Evolutionary conservation across 192 early-diverging fungal species (phyloP), one percentile per base, ranked within the genome.

Genomic region (Gigaspora rosea): DNA sequence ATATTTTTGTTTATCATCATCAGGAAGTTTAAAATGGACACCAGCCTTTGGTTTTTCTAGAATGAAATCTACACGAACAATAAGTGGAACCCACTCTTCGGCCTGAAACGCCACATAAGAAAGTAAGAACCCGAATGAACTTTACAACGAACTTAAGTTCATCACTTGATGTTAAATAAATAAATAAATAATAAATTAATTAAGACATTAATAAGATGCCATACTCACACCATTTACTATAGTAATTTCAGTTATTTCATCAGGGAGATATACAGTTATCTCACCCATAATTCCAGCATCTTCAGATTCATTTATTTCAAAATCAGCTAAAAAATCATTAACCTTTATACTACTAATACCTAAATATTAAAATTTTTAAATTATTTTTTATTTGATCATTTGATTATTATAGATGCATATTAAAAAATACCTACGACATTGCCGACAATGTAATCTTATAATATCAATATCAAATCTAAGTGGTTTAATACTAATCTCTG

Each of bases 371-470:
- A 48, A 15, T 22, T 16, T 47, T 64, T 15, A 13, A 67, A 22
- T 11, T 67, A n/a, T 67, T 20, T 20, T 47, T 67, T 16, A 22
- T 47, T 33, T 47, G 36, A 47, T 47, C 13, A 46, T 47, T 8
- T 46, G n/a, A 46, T 15, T 8, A 46, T 48, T 27, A 47, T 18
- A 67, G 4, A 48, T 48, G 41, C 3, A 41, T 3, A 2, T 20
- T 48, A 11, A 51, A 32, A 27, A 32, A 20, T 50, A 48, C n/a
- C 11, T 69, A 69, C 67, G 18, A 32, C 67, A 69, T 69, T 69
- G 67, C n/a, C 67, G 46, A n/a, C 46, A 50, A 69, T 69, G 41
- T 27, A 69, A 50, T 69, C 36, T 69, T 51, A 69, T 69, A 22
- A 50, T 8, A 50, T 48, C n/a, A 36, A 69, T 50, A 50, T 69